Base-by-base conservation (phyloP, 441 rosid species). In the Corymbia citriodora region DNA sequence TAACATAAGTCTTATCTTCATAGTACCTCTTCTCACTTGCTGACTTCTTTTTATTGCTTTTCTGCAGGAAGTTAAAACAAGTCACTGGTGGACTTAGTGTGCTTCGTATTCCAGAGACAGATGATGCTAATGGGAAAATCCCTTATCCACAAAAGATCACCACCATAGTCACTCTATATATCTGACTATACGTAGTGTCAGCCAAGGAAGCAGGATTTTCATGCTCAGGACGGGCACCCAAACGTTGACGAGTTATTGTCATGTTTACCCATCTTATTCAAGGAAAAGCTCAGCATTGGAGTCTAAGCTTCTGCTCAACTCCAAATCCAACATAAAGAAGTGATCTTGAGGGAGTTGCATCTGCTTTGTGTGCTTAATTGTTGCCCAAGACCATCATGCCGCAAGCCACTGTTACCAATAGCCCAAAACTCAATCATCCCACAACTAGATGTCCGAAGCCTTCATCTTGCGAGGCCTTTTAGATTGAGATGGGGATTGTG, bases 391-490 rank as follows among this genome's bases (percentile, higher is more conserved):
- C 49, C 82, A 72, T 72, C 27, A 72, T 72, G 27, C 49, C 27
- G 25, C 82, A 36, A 10, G 49, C 82, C 82, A 72, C 33, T 11
- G 36, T n/a, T 65, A 87, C 65, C 49, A 50, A 50, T 40, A 27
- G 15, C 92, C 93, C 55, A 36, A 49, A 55, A 88, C 29, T 36
- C 82, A 72, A 72, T 72, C 49, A 36, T 72, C 82, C 82, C 27
- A 2, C 49, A 90, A 55, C 91, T 93, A 96, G 59, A 96, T 91
- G 93, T 97, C 98, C 15, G 98, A 92, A 59, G 99, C 97, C 92
- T 97, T 97, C 95, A 96, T 52, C 92, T 97, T 98, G 90, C 97
- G 95, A 8, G 98, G 99, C 89, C 98, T 94, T 91, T 97, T 98
- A 91, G 68, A 87, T 27, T 96, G 96, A 88, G 99, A 98, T 27